Evolutionary conservation across 495 filamentous ascomycete genomes (phyloP), one percentile per base, ranked within the genome.

Genomic region (Aspergillus egyptiacus): DNA sequence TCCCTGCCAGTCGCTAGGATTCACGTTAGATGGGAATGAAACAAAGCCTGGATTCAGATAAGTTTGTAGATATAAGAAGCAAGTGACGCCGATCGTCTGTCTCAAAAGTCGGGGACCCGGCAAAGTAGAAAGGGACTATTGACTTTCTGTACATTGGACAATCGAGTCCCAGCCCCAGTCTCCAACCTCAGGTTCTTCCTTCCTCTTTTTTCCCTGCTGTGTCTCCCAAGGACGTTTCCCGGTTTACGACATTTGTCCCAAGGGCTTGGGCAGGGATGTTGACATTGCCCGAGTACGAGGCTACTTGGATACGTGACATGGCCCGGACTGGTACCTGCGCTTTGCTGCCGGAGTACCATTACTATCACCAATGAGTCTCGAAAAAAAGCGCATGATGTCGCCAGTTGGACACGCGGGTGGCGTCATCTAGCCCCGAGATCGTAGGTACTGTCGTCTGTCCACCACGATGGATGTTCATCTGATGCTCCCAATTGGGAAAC

Each of bases 381-480:
- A 37, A 19, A 4, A 10, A 32, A 20, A 44, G 50, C 51, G 45
- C 51, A 48, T 54, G 51, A 54, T 47, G 31, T 40, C 38, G 30
- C 51, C 43, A 42, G 43, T 41, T 42, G 50, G 22, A 51, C 32
- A 46, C n/a, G 20, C 20, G 10, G 47, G 43, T 53, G 50, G 43
- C 50, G 50, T 53, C 50, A 53, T 20, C 35, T 20, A 20, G 6
- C 35, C 13, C 35, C 8, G 18, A 20, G 47, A 25, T 45, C 20
- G 19, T n/a, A n/a, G 35, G 22, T 20, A 13, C 36, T 33, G 25
- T 41, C 36, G 24, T 41, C 36, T 41, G 14, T 14, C 17, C 14
- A 18, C 19, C 23, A 9, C 33, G 15, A 31, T 48, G 49, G 15
- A 31, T 48, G 49, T 46, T 46, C 49, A 51, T 51, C 49, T 51